Base-by-base conservation (phyloP, 495 filamentous ascomycete species). In the Talaromyces trachyspermus region DNA sequence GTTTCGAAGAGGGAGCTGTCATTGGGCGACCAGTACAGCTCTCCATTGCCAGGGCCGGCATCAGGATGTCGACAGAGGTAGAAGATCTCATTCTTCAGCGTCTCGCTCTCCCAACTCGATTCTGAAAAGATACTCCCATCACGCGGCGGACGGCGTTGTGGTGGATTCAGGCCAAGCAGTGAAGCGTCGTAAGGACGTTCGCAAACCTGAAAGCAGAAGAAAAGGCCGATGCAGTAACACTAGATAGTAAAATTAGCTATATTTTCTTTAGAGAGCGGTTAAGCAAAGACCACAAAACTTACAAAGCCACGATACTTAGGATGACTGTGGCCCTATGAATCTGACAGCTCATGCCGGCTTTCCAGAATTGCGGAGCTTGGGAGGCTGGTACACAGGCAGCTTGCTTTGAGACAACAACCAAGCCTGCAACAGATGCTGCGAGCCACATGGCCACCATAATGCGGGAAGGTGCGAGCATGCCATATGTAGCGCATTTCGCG, bases 131-230 rank as follows among this genome's bases (percentile, higher is more conserved):
- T 60, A 42, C 67, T 71, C 19, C 55, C 61, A 12, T 70, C 54
- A 10, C 59, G 56, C 8, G 35, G 33, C 15, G 52, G 36, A n/a
- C n/a, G n/a, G 17, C 35, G 46, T 18, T 47, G 55, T 20, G 49
- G 59, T 38, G 50, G 58, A 46, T 69, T 68, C 5, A 70, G 53
- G 1, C 67, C 66, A n/a, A 71, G 53, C 18, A 72, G 44, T 0
- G 69, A 72, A 0, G 69, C 54, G 26, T 68, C 66, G 29, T 71
- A 70, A 43, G 69, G 67, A 18, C 65, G 58, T 35, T 69, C 64
- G 37, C 66, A 68, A 23, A 71, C 53, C 48, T 71, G 61, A 35
- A 61, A 54, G 3, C 66, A 65, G 47, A 66, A 70, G 43, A 71
- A 72, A 24, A 67, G 61, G 62, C 57, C 20, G 65, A 71, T 11